Evolutionary conservation across 225 moss, liverwort and hornwort species (phyloP), one percentile per base, ranked within the genome.

Genomic region (Pseudoscleropodium purum): DNA sequence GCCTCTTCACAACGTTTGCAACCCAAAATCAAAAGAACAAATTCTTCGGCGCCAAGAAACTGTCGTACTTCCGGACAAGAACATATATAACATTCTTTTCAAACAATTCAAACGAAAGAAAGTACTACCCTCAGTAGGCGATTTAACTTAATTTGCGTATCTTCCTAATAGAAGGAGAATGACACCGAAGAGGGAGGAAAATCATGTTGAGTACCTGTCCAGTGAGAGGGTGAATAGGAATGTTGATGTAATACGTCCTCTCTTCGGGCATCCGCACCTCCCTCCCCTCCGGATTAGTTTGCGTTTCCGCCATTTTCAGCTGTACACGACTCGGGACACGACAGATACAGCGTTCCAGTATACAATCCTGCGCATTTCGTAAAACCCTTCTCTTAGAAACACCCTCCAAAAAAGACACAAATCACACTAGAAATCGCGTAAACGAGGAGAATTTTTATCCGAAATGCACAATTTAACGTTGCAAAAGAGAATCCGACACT

Each of bases 141-240:
- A 25, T 64, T 25, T 47, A 47, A 47, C 9, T 8, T 47, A 7
- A 47, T 47, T 5, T 7, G 24, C 20, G 5, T 10, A 15, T 10
- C 34, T 64, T 82, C 52, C 18, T 29, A 8, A 2, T 11, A 37
- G 27, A 66, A 65, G 24, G 4, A 51, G 11, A 69, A 29, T 12
- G 47, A 65, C 36, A 47, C 51, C 36, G 18, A 66, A 36, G 36
- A 83, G 8, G 11, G 39, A 57, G 57, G 15, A 13, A 10, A 62
- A 33, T 10, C 4, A 45, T 23, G 15, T 36, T 8, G 14, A 9
- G 18, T 67, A 97, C 95, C 94, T 96, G 94, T 63, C 93, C 91
- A 67, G 95, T 90, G 75, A 98, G 94, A 47, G 98, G 94, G 79
- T 95, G 95, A 65, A 98, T 93, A 51, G 98, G 98, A 43, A 98